Percentiles rank a stretch among this genome's conserved stretches.
Evolutionary conservation across 1,284 basidiomycete genomes (phyloP).

Genomic region (Macrocybe sp.): DNA sequence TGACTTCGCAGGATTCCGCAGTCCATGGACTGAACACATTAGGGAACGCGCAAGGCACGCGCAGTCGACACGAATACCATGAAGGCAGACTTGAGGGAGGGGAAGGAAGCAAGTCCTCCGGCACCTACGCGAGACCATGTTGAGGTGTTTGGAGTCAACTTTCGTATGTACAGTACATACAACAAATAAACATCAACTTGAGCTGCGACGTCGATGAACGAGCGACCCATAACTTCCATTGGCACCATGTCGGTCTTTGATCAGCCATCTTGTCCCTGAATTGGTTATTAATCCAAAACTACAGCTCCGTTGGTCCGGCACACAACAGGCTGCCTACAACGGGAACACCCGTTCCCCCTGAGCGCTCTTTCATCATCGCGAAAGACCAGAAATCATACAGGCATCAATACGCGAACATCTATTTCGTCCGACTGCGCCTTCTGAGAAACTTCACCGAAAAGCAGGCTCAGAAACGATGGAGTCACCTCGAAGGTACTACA

Average conservation of each 20-base stretch:
- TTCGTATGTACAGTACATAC: not conserved
- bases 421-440: constrained; percentile 73
- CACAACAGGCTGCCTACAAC: no score
- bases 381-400: constrained; percentile 61
- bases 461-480: constrained; percentile 66
- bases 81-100: constrained; percentile 32
- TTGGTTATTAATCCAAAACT: no score
- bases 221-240: no score
- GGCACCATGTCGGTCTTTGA: no score
- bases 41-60: constrained; percentile 22
- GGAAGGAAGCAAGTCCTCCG: constrained; percentile 41
- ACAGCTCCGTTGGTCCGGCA: no score
- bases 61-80: constrained; percentile 27
- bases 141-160: constrained; percentile 22
- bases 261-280: no score
- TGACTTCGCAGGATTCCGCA: constrained; percentile 41
- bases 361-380: constrained; percentile 42
- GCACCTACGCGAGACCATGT: constrained; percentile 66
- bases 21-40: constrained; percentile 48
- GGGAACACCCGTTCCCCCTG: no score
- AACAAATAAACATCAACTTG: no score
- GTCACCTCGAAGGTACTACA: constrained; percentile 50
- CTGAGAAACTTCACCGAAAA: constrained; percentile 62
- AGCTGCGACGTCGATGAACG: no score
- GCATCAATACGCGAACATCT: constrained; percentile 93